phyloP scores from a whole-genome alignment of 345 rosid species.

The Brassica rapa region DNA sequence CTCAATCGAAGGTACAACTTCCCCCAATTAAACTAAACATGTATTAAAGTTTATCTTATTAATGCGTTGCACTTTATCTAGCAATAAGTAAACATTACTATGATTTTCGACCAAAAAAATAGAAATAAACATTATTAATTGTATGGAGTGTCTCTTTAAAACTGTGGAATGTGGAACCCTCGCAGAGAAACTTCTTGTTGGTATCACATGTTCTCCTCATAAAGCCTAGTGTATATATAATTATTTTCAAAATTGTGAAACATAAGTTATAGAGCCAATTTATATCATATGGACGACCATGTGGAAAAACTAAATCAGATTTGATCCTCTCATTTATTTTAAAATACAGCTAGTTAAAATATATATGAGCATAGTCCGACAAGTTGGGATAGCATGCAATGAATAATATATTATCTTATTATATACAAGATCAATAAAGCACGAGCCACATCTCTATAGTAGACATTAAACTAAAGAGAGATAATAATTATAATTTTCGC shows the following conservation, averaged over 20 bases:
- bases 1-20: slow-evolving; percentile 40
- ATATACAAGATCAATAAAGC: slow-evolving; percentile 39
- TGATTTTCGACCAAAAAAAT: background rate
- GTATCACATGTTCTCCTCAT: background rate
- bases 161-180: slow-evolving; percentile 14
- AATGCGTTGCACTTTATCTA: slow-evolving; percentile 37
- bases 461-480: slow-evolving; percentile 20
- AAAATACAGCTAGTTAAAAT: background rate
- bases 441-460: slow-evolving; percentile 26
- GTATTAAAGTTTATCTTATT: slow-evolving; percentile 46
- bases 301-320: background rate
- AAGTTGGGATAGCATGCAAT: slow-evolving; percentile 34
- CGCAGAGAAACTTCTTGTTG: slow-evolving; percentile 7
- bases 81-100: slow-evolving; percentile 11
- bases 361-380: slow-evolving; percentile 15
- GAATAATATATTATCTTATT: slow-evolving; percentile 18
- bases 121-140: background rate
- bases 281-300: background rate
- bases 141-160: slow-evolving; percentile 6
- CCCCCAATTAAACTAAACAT: slow-evolving; percentile 40
- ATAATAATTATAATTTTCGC: background rate
- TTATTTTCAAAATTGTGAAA: background rate
- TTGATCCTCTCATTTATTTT: background rate
- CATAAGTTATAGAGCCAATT: background rate
- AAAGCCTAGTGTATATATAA: background rate